Evolutionary conservation across 2,329 filamentous ascomycete species (phyloP), one percentile per base, ranked within the genome.

Genomic region (Arthroderma sp.): DNA sequence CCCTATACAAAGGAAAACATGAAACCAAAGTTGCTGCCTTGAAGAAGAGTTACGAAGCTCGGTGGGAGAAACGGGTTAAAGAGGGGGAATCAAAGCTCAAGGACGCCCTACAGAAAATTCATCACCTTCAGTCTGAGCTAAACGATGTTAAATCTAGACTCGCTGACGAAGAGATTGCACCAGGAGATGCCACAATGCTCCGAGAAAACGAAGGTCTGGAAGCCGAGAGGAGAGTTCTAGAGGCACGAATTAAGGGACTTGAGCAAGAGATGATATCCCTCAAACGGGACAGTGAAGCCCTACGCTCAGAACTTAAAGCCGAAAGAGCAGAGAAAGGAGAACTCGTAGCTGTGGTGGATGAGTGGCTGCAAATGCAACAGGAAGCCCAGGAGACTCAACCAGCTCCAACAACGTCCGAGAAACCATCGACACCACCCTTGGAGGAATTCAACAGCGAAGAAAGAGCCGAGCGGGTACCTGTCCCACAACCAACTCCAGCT

Each of bases 1-100:
- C 85, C 0, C 79, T 95, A 9, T 98, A 98, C 80, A 97, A 96
- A 76, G 84, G 86, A 68, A 98, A 98, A 75, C 93, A 98, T 70
- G 91, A 97, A 75, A 88, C 85, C 61, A 98, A 98, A 76, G 91
- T 97, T 47, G 82, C 88, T 0, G 91, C 91, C 2, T 78, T 98
- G 62, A 97, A 85, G 69, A 82, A 84, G 65, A 82, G 79, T 66
- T 85, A 97, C 73, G 89, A 96, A 70, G 81, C 81, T 51, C 84
- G 91, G 56, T 93, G 89, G 81, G 89, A 95, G 72, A 94, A 94
- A 78, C 88, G 86, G 67, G 82, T 91, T 58, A 82, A 81, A 56
- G 87, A 91, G 65, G 81, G 95, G 2, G 87, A 95, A 71, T 70
- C 71, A 17, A 83, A 83, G 61, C 77, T 95, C 44, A 83, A 83